phyloP scores from a whole-genome alignment of 116 monocot species.

The Trichopus zeylanicus region DNA sequence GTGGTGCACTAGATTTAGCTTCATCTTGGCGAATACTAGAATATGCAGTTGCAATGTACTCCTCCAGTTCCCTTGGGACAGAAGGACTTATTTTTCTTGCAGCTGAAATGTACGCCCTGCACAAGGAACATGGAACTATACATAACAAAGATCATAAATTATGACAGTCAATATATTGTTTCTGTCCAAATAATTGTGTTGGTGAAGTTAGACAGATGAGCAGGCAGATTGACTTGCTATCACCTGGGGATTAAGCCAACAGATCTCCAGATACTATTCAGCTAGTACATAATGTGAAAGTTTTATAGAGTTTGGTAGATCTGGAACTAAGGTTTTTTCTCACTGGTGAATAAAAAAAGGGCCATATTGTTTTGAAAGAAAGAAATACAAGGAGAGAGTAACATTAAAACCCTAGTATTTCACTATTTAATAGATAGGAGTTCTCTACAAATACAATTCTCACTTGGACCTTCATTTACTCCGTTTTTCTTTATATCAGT shows the following conservation, averaged over 20 bases:
- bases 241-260: background rate
- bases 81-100: conserved; percentile 73
- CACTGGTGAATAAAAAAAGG: no score
- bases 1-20: conserved; percentile 90
- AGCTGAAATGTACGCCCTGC: conserved; percentile 89
- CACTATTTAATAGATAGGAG: no score
- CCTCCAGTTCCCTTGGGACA: conserved; percentile 86
- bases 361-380: no score
- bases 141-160: no score
- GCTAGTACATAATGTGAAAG: no score
- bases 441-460: no score
- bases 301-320: no score
- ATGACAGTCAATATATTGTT: background rate
- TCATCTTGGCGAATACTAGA: conserved; percentile 96
- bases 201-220: background rate
- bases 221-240: background rate
- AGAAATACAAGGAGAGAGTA: no score
- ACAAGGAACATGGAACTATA: background rate
- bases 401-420: no score
- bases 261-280: background rate
- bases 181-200: background rate
- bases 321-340: no score
- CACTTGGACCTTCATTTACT: no score
- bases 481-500: no score
- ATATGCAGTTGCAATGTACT: conserved; percentile 93